Conservation (phyloP, 176 grass and related monocot species). For the Raddia guianensis region DNA sequence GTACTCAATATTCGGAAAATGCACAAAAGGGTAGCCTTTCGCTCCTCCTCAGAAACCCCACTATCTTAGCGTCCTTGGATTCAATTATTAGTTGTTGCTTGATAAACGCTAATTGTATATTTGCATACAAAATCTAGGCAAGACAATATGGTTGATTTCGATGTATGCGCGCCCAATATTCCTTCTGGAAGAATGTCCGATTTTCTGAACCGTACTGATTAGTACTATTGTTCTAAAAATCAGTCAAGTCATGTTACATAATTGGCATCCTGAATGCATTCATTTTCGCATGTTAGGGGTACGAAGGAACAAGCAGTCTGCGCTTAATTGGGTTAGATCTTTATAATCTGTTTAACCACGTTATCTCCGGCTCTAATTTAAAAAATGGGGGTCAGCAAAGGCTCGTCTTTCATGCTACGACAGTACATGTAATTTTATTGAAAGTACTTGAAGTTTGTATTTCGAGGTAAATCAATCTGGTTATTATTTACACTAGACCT, state of each 20-base stretch:
- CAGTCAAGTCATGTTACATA: neutral
- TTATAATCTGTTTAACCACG: neutral
- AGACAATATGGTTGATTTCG: constrained; percentile 4
- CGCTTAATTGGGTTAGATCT: neutral
- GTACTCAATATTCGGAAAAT: constrained; percentile 30
- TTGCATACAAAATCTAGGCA: constrained; percentile 40
- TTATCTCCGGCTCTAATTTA: neutral
- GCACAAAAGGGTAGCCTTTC: constrained; percentile 35
- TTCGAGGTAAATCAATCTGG: neutral
- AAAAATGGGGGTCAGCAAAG: neutral
- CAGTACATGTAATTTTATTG: neutral
- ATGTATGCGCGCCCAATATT: neutral
- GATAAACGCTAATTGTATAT: constrained; percentile 9
- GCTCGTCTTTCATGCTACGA: neutral
- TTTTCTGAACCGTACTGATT: constrained; percentile 16
- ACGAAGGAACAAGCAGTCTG: too few relatives aligned
- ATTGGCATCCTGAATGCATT: too few relatives aligned
- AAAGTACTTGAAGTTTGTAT: neutral
- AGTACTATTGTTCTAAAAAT: neutral
- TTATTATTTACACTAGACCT: too few relatives aligned
- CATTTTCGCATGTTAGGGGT: too few relatives aligned
- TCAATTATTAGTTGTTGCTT: constrained; percentile 43
- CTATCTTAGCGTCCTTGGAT: neutral
- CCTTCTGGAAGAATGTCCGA: neutral
- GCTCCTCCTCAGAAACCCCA: constrained; percentile 26